Evolutionary conservation across 306 rosid genomes (phyloP).

Genomic region (Sophora flavescens): DNA sequence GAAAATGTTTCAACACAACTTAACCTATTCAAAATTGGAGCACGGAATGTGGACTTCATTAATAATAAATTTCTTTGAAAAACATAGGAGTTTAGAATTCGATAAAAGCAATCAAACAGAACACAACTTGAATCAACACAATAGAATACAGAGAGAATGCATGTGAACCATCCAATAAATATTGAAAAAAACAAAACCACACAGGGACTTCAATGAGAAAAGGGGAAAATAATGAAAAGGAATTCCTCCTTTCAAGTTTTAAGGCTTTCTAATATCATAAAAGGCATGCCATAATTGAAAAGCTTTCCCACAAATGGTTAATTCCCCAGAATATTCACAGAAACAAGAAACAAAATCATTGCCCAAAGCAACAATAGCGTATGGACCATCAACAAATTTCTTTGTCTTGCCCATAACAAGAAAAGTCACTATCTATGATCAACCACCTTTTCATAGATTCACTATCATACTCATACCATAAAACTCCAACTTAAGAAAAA

Average conservation of each 20-base stretch:
- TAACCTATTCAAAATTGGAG: neutral
- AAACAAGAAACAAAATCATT: slow-evolving; percentile 25
- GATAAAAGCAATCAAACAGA: neutral
- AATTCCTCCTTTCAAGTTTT: slow-evolving; percentile 12
- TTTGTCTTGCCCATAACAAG: slow-evolving; percentile 28
- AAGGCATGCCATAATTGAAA: slow-evolving; percentile 38
- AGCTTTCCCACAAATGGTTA: slow-evolving; percentile 40
- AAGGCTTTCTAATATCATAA: neutral
- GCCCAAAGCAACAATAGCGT: slow-evolving; percentile 32
- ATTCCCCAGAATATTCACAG: slow-evolving; percentile 42
- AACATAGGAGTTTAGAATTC: neutral
- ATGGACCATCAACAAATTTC: slow-evolving; percentile 14
- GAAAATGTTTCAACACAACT: slow-evolving; percentile 4
- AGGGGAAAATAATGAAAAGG: slow-evolving; percentile 7
- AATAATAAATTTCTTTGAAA: neutral
- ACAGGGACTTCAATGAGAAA: neutral
- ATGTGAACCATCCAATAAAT: slow-evolving; percentile 16
- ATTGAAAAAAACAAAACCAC: neutral
- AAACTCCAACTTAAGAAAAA: slow-evolving; percentile 5
- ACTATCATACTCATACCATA: slow-evolving; percentile 10
- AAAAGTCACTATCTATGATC: slow-evolving; percentile 37
- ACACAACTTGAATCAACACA: slow-evolving; percentile 6
- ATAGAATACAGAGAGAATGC: slow-evolving; percentile 1
- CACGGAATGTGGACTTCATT: neutral
- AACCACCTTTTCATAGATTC: slow-evolving; percentile 43